Percentiles rank a stretch among this genome's conserved stretches.
Conservation (phyloP, 805 yeast species). For the Ascoidea rubescens region DNA sequence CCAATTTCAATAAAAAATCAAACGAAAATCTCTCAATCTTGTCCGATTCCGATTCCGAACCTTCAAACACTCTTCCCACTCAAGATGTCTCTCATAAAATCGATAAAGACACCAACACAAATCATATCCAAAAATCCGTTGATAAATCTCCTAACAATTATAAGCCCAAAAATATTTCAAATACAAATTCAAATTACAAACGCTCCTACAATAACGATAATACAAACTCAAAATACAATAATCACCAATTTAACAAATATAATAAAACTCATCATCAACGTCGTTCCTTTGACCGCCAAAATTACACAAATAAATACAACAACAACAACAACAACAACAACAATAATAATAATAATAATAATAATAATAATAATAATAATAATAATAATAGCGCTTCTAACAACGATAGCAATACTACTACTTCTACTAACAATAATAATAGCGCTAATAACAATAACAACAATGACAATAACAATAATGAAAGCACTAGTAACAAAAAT, state of each 20-base stretch:
- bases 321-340: neutral
- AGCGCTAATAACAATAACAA: constrained; percentile 12
- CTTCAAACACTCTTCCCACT: too few relatives aligned
- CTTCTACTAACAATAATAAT: neutral
- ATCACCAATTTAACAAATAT: neutral
- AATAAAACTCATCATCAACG: neutral
- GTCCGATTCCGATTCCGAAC: too few relatives aligned
- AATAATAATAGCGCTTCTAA: neutral
- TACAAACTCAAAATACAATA: neutral
- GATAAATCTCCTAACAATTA: too few relatives aligned
- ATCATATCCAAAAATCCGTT: too few relatives aligned
- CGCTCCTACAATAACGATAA: too few relatives aligned
- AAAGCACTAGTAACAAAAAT: constrained; percentile 13
- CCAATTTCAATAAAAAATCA: too few relatives aligned
- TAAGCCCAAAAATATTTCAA: too few relatives aligned
- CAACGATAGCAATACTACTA: too few relatives aligned
- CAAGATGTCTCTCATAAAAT: too few relatives aligned
- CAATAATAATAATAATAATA: neutral
- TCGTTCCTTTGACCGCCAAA: neutral
- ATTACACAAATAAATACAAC: neutral
- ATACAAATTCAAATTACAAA: too few relatives aligned
- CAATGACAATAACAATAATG: constrained; percentile 7
- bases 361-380: neutral
- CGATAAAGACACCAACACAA: too few relatives aligned
- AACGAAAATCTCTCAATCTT: too few relatives aligned